Evolutionary conservation across 805 yeast species (phyloP).

Genomic region (Wickerhamiella shivajii): DNA sequence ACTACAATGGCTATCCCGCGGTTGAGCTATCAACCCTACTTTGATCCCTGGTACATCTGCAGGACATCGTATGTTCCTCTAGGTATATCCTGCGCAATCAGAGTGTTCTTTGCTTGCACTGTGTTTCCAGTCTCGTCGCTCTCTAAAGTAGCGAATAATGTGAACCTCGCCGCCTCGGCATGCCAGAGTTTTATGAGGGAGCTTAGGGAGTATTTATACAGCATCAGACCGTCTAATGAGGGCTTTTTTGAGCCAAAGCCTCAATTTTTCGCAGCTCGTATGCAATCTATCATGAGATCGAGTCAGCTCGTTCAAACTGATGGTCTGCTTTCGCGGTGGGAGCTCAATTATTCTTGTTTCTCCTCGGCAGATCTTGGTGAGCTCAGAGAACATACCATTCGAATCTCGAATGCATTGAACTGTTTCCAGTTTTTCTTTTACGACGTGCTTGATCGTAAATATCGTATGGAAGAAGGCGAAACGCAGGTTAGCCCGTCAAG

Average conservation of each 20-base stretch:
- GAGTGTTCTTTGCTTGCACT: slow-evolving; percentile 10
- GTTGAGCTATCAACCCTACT: slow-evolving; percentile 7
- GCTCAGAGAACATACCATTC: neutral
- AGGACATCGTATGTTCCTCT: slow-evolving; percentile 14
- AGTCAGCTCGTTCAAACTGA: neutral
- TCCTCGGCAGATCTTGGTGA: neutral
- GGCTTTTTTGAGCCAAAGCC: too few species aligned
- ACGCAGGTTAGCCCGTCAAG: neutral
- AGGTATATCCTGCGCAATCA: slow-evolving; percentile 15
- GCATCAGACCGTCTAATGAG: too few species aligned
- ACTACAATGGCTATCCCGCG: slow-evolving; percentile 7
- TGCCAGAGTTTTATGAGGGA: too few species aligned
- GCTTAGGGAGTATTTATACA: too few species aligned
- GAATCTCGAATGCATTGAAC: neutral
- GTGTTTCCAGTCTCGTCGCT: slow-evolving; percentile 18
- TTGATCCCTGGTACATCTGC: slow-evolving; percentile 10
- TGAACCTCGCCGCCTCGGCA: too few species aligned
- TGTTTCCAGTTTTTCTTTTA: neutral
- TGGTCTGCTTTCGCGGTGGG: neutral
- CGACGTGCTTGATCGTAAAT: neutral
- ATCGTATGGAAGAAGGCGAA: neutral
- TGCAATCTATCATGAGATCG: too few species aligned
- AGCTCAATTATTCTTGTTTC: neutral
- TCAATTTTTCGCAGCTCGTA: too few species aligned
- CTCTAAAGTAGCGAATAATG: too few species aligned